phyloP scores from a whole-genome alignment of 139 green algal species.

The Limnomonas spitsbergensis region DNA sequence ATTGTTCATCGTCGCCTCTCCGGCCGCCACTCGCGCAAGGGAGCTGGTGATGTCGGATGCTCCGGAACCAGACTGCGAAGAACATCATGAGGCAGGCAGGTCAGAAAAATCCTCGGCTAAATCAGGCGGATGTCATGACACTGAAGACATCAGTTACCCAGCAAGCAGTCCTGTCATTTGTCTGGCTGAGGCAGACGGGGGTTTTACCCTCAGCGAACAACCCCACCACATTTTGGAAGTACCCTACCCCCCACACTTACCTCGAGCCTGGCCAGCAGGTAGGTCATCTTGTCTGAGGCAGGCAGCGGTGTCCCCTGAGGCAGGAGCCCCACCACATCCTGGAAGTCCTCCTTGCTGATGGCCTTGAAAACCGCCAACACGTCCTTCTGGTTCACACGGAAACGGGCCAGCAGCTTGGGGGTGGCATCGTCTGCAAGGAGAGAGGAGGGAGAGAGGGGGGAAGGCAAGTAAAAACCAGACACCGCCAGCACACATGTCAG shows the following conservation, averaged over 20 bases:
- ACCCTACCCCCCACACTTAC: too few species aligned
- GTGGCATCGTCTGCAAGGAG: constrained; percentile 30
- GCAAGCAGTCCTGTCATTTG: too few species aligned
- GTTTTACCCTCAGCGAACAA: too few species aligned
- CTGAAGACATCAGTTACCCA: too few species aligned
- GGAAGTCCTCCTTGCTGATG: constrained; percentile 60
- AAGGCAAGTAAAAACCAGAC: too few species aligned
- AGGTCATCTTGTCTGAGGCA: constrained; percentile 65
- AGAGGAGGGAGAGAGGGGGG: too few species aligned
- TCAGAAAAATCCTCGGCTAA: too few species aligned
- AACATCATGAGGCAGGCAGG: too few species aligned
- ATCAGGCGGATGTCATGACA: too few species aligned
- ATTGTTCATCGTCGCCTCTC: constrained; percentile 44
- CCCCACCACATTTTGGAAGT: too few species aligned
- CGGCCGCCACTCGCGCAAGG: constrained; percentile 35
- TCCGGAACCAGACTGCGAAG: constrained; percentile 6
- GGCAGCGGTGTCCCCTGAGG: constrained; percentile 64
- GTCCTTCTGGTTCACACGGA: constrained; percentile 49
- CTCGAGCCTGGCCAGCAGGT: constrained; percentile 59
- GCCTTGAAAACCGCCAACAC: constrained; percentile 61
- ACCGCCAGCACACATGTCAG: too few species aligned
- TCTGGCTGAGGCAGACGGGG: too few species aligned
- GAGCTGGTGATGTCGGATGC: constrained; percentile 23
- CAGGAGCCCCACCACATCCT: constrained; percentile 61
- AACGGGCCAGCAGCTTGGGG: constrained; percentile 56